A percentile compares a stretch with the other conserved stretches of the same genome.
Conservation (phyloP, 306 rosid species). For the Astragalus membranaceus region DNA sequence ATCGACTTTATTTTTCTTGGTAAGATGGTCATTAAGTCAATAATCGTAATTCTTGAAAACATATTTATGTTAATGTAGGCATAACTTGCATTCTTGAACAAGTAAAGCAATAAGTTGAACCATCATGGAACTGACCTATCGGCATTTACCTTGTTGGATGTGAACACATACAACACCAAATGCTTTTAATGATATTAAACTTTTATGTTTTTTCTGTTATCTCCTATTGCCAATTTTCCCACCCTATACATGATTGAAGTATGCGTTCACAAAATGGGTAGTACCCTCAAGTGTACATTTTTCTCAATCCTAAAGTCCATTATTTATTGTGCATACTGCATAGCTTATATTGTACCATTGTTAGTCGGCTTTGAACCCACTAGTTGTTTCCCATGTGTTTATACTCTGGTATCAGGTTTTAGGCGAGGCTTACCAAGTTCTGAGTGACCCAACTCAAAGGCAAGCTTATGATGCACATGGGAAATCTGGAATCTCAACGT, state of each 20-base stretch:
- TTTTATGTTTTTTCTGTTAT: background rate
- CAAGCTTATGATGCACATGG: slow-evolving; percentile 89
- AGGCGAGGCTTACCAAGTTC: slow-evolving; percentile 98
- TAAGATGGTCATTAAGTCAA: background rate
- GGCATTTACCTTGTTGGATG: background rate
- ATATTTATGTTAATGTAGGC: background rate
- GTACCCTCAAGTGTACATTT: background rate
- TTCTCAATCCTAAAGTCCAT: background rate
- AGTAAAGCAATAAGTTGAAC: background rate
- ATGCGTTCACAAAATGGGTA: background rate
- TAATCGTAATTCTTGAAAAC: background rate
- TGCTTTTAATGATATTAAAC: background rate
- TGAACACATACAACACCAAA: background rate
- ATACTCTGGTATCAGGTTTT: slow-evolving; percentile 54
- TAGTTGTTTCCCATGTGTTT: slow-evolving; percentile 1
- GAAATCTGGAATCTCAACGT: slow-evolving; percentile 96
- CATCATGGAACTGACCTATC: background rate
- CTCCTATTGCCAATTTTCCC: slow-evolving; percentile 13
- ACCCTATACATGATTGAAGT: background rate
- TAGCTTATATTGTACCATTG: background rate
- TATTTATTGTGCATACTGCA: background rate
- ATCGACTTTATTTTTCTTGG: background rate
- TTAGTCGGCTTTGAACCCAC: background rate
- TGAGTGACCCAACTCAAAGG: slow-evolving; percentile 81
- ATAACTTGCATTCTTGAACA: background rate